A percentile compares a stretch with the other conserved stretches of the same genome.
Evolutionary conservation across 352 stramenopile species (phyloP).

Genomic region (Phytophthora lateralis): DNA sequence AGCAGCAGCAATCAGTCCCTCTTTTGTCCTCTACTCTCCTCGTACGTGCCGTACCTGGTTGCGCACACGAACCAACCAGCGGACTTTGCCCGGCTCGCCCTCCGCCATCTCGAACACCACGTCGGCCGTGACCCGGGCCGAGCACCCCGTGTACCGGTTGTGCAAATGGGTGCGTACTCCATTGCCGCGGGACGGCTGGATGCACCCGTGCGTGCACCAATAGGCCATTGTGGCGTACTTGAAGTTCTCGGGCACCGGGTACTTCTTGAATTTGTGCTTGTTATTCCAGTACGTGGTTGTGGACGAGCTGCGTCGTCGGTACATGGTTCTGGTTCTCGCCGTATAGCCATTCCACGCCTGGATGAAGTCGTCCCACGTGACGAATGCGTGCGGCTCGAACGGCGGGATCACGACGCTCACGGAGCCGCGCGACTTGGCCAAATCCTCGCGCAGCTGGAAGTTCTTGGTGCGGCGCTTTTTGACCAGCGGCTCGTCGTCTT

Average conservation of each 20-base stretch:
- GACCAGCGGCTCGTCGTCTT: constrained; percentile 34
- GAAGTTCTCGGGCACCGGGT: constrained; percentile 68
- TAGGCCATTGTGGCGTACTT: constrained; percentile 87
- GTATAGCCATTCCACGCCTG: constrained; percentile 72
- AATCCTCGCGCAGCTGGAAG: constrained; percentile 76
- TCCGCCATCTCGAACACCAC: constrained; percentile 65
- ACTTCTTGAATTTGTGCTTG: constrained; percentile 79
- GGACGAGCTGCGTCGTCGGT: constrained; percentile 70
- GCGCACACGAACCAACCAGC: constrained; percentile 76
- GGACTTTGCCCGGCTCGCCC: constrained; percentile 44
- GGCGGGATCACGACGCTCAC: constrained; percentile 50
- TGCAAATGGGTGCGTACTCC: constrained; percentile 78
- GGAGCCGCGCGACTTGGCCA: constrained; percentile 55
- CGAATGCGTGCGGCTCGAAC: constrained; percentile 63
- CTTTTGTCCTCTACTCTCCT: background rate
- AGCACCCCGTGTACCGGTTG: constrained; percentile 82
- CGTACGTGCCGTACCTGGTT: constrained; percentile 52
- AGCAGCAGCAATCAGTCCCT: background rate
- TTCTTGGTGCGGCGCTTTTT: constrained; percentile 88
- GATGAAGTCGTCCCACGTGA: constrained; percentile 72
- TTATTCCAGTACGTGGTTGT: constrained; percentile 78
- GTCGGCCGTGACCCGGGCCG: constrained; percentile 71
- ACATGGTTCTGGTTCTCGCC: constrained; percentile 75
- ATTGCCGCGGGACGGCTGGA: constrained; percentile 72
- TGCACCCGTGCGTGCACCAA: constrained; percentile 85